Base-by-base conservation (phyloP, 2,329 filamentous ascomycete genomes). In the Monosporascus ibericus region DNA sequence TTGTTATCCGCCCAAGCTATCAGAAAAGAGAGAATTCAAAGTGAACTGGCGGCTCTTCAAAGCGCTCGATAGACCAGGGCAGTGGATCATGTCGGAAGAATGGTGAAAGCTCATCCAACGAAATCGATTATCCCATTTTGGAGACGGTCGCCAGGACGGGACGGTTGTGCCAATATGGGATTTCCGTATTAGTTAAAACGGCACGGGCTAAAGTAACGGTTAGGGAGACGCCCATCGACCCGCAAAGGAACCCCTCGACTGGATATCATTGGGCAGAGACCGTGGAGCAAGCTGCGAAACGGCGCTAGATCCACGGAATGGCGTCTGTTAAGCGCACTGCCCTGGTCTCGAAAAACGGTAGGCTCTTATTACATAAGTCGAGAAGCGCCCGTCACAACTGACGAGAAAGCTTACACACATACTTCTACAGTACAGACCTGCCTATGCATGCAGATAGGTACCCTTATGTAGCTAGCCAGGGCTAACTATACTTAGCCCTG, bases 271-370 rank as follows among this genome's bases (percentile, higher is more conserved):
- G 42, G 42, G 14, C 22, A n/a, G 42, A 17, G 9, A 17, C 5
- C 20, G 22, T 27, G 15, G 7, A 27, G 42, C 42, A 17, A 48
- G 51, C 44, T 50, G 50, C 47, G 51, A 55, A 56, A 52, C 49
- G 47, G 30, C 30, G 20, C 53, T 61, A 60, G 48, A 44, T 37
- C 34, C 47, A 61, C 59, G 59, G 54, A 49, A 54, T 49, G 57
- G 59, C 52, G 57, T 56, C 27, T 9, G 46, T 52, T 48, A 38
- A 59, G 24, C 24, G 44, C 30, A 34, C 30, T 34, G 30, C 9
- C 11, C 30, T 34, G 30, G 30, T 34, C 50, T 53, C 47, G 20
- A 47, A 51, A 61, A 60, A 57, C 57, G 59, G 57, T 58, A 53
- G 37, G 24, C 42, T 40, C 53, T 46, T 34, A 34, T 34, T 34